Evolutionary conservation across 129 eudicot species (phyloP).

Genomic region (Helichrysum umbraculigerum): DNA sequence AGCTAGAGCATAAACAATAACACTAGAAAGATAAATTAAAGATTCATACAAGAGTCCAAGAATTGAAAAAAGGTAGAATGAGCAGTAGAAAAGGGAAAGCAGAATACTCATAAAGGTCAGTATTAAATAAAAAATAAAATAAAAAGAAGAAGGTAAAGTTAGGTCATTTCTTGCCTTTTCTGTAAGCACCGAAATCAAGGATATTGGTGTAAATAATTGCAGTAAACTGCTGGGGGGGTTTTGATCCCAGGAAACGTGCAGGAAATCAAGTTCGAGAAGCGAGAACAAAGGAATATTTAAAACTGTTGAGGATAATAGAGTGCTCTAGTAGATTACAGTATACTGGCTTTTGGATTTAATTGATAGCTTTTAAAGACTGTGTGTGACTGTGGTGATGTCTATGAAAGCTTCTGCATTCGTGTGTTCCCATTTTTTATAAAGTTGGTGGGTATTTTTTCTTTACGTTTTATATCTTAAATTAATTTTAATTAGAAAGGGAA

Average conservation of each 20-base stretch:
- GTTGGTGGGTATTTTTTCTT: not conserved
- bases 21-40: not conserved
- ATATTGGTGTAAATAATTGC: constrained; percentile 9
- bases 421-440: constrained; percentile 36
- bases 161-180: constrained; percentile 33
- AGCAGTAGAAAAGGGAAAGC: constrained; percentile 17
- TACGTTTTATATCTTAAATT: not conserved
- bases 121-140: not conserved
- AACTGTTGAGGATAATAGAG: constrained; percentile 9
- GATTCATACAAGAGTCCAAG: constrained; percentile 21
- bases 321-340: not conserved
- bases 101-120: not conserved
- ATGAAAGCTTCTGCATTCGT: constrained; percentile 28
- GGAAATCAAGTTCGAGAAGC: constrained; percentile 25
- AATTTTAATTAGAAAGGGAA: not conserved
- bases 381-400: not conserved
- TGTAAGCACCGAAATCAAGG: constrained; percentile 13
- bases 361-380: not conserved
- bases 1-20: not conserved
- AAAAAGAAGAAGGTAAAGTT: constrained; percentile 20
- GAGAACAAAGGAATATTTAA: constrained; percentile 7
- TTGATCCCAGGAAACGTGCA: constrained; percentile 27
- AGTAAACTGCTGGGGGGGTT: not conserved
- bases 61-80: constrained; percentile 18
- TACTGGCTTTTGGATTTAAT: no score